Conservation (phyloP, 768 basidiomycete genomes). For the Lentinula aciculospora region DNA sequence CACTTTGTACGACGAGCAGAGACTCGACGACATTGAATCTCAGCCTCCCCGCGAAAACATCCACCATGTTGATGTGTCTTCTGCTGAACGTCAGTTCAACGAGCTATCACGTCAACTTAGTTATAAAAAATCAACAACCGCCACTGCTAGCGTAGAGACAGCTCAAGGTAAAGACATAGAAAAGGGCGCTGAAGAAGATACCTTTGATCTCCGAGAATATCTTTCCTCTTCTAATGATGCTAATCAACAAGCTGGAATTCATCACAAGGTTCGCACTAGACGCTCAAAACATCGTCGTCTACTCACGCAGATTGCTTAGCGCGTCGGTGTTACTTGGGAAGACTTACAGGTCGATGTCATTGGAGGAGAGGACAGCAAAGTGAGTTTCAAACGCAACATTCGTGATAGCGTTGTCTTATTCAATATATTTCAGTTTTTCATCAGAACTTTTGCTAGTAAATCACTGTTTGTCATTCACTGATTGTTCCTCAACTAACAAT, state of each 20-base stretch:
- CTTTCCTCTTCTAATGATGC: constrained; percentile 63
- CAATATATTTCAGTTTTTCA: constrained; percentile 36
- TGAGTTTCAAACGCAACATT: constrained; percentile 10
- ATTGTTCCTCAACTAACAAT: not conserved
- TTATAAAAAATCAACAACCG: constrained; percentile 15
- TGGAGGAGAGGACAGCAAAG: constrained; percentile 55
- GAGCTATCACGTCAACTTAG: constrained; percentile 41
- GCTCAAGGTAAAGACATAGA: constrained; percentile 40
- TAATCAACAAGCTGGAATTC: constrained; percentile 58
- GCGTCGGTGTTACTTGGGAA: constrained; percentile 74
- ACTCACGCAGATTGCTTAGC: constrained; percentile 22
- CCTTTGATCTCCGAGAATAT: constrained; percentile 66
- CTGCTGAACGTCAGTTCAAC: constrained; percentile 50
- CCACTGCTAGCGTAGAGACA: constrained; percentile 18
- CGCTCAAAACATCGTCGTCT: not conserved
- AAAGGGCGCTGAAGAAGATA: constrained; percentile 27
- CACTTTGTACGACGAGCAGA: constrained; percentile 22
- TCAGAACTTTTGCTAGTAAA: constrained; percentile 56
- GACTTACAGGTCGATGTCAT: constrained; percentile 57
- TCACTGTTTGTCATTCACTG: constrained; percentile 5
- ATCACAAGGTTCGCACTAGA: constrained; percentile 43
- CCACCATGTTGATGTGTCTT: constrained; percentile 40
- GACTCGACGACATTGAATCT: constrained; percentile 2
- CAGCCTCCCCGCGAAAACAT: constrained; percentile 5
- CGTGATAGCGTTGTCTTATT: not conserved